A percentile compares a stretch with the other conserved stretches of the same genome.
Conservation (phyloP, 192 early-diverging fungal species). For the Phycomyces nitens region DNA sequence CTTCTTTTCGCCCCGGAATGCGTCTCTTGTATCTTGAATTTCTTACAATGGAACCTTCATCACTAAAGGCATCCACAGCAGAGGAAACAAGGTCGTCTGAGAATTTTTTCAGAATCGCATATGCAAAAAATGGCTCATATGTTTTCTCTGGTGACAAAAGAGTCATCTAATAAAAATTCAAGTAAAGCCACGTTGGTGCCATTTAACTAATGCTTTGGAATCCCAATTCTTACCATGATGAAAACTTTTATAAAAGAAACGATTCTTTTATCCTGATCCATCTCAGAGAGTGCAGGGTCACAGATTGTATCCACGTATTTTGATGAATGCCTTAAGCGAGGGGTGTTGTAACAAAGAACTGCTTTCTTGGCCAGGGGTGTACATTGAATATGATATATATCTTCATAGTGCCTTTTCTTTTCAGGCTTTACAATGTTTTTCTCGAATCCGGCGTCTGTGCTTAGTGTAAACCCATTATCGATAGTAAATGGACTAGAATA, state of each 20-base stretch:
- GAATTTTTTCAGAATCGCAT: not conserved
- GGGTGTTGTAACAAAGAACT: not conserved
- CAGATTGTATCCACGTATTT: not conserved
- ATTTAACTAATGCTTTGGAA: not conserved
- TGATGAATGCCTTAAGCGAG: not conserved
- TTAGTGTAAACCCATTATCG: not conserved
- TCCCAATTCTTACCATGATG: not conserved
- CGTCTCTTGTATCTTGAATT: no score
- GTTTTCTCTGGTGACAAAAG: conserved; percentile 1
- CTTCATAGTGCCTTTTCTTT: not conserved
- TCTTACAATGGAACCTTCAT: not conserved
- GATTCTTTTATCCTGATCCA: not conserved
- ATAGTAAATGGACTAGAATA: no score
- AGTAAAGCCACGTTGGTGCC: not conserved
- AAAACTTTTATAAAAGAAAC: not conserved
- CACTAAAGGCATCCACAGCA: not conserved
- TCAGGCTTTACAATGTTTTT: not conserved
- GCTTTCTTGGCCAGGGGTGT: not conserved
- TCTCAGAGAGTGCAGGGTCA: not conserved
- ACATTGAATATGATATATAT: not conserved
- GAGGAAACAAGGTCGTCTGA: not conserved
- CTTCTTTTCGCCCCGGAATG: no score
- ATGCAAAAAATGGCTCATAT: conserved; percentile 9
- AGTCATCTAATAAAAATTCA: conserved; percentile 4
- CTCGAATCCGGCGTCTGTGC: not conserved